Base-by-base conservation (phyloP, 495 filamentous ascomycete species). In the Neurospora sp. region DNA sequence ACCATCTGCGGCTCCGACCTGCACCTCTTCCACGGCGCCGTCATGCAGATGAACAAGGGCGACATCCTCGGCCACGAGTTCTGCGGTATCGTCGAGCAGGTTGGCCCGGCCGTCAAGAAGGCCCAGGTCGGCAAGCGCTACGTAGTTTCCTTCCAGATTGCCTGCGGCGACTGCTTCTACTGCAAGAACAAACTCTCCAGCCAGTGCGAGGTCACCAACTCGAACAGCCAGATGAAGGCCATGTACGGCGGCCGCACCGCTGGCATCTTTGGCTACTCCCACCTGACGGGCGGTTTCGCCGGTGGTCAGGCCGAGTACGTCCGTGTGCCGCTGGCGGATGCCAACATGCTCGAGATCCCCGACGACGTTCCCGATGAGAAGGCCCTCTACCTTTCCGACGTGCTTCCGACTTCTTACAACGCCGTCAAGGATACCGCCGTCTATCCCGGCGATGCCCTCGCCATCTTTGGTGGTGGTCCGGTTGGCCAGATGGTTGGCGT, bases 1-100 rank as follows among this genome's bases (percentile, higher is more conserved):
- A 97, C 93, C 0, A 90, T 98, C 72, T 97, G 95, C 82, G 94
- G 94, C 4, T 91, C 88, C 72, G 95, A 98, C 76, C 84, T 97
- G 10, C 95, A 97, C 77, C 83, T 97, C 31, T 87, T 92, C 40
- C 93, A 97, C 77, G 90, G 90, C 38, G 80, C 84, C 23, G 87
- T 97, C 37, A 82, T 95, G 5, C 86, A 96, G 77, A 76, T 97
- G 42, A 83, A 91, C 75, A 91, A 93, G 76, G 93, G 95, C 54
- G 94, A 97, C 83, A 94, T 97, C 70, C 86, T 97, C 0, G 94
- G 94, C 66, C 93, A 97, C 79, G 94, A 97, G 77, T 96, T 93
- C 83, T 94, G 91, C 78, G 94, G 94, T 54, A 82, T 93, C 20
- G 90, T 96, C 7, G 93, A 96, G 40, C 84, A 86, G 18, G 85